A percentile compares a stretch with the other conserved stretches of the same genome.
These are phyloP conservation scores for Xylariaceae sp. DNA, from an alignment of 2,329 filamentous ascomycete genomes.

Conservation along the genomic window DNA sequence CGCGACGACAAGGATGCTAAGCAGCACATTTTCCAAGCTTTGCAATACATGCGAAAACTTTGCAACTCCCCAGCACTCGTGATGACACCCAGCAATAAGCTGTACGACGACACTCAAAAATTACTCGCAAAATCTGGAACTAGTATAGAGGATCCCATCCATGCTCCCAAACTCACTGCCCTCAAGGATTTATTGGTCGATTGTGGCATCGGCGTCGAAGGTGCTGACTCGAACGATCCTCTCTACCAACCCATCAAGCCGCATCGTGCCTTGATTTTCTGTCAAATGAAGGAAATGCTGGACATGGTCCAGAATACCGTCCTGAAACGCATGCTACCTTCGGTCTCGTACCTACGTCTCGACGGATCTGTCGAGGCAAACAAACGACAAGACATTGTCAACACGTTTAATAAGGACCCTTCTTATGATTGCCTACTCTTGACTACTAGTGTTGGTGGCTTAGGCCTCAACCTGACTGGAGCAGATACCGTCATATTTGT, in stretches of 20 bases:
- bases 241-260: slow-evolving; percentile 87
- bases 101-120: slow-evolving; percentile 87
- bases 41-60: slow-evolving; percentile 99
- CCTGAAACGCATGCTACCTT: slow-evolving; percentile 86
- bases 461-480: slow-evolving; percentile 93
- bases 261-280: slow-evolving; percentile 95
- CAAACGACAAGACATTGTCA: slow-evolving; percentile 96
- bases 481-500: slow-evolving; percentile 99
- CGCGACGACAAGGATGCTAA: slow-evolving; percentile 91
- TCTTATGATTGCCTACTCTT: slow-evolving; percentile 93
- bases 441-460: slow-evolving; percentile 92
- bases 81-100: slow-evolving; percentile 90
- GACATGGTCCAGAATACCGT: slow-evolving; percentile 98
- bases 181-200: slow-evolving; percentile 95
- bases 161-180: slow-evolving; percentile 92
- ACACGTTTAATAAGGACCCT: slow-evolving; percentile 97
- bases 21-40: slow-evolving; percentile 97
- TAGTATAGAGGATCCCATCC: slow-evolving; percentile 80
- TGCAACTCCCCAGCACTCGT: slow-evolving; percentile 98
- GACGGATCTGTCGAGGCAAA: slow-evolving; percentile 93
- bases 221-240: slow-evolving; percentile 63
- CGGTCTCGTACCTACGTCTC: slow-evolving; percentile 90
- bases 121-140: slow-evolving; percentile 81
- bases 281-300: slow-evolving; percentile 99
- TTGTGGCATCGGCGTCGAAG: slow-evolving; percentile 89